phyloP scores from a whole-genome alignment of 2,329 filamentous ascomycete genomes.

The Diatrype stigma region DNA sequence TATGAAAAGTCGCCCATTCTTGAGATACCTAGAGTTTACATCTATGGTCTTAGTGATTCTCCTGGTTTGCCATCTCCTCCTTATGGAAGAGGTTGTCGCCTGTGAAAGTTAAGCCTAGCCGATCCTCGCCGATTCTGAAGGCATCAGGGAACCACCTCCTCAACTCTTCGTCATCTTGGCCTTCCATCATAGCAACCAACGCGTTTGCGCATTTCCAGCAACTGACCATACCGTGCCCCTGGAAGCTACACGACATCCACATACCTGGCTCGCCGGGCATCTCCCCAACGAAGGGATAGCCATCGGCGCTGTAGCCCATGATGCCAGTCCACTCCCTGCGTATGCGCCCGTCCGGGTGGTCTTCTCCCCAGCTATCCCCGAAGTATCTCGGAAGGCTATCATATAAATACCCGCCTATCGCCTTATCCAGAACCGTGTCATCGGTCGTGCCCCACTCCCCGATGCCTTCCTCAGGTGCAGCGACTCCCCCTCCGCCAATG shows the following conservation, averaged over 20 bases:
- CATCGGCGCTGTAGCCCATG: constrained; percentile 53
- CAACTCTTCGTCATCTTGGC: constrained; percentile 28
- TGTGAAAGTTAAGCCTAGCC: constrained; percentile 34
- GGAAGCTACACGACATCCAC: constrained; percentile 57
- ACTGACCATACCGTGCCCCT: constrained; percentile 64
- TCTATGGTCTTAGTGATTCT: no score
- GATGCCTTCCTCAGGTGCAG: constrained; percentile 36
- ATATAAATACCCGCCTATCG: constrained; percentile 44
- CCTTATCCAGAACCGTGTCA: constrained; percentile 48
- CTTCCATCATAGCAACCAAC: constrained; percentile 49
- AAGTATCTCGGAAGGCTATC: constrained; percentile 45
- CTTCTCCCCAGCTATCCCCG: constrained; percentile 46
- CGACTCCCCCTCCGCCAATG: constrained; percentile 55
- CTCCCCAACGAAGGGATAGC: constrained; percentile 48
- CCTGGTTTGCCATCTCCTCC: no score
- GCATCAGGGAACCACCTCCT: constrained; percentile 49
- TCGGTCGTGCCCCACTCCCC: constrained; percentile 52
- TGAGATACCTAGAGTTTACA: no score
- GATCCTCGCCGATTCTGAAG: constrained; percentile 43
- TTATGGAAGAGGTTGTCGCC: constrained; percentile 13
- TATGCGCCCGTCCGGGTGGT: constrained; percentile 36
- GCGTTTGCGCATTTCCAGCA: constrained; percentile 57
- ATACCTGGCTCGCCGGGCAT: constrained; percentile 42
- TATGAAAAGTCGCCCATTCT: no score
- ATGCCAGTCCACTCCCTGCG: constrained; percentile 50